Evolutionary conservation across 2,329 filamentous ascomycete genomes (phyloP), one percentile per base, ranked within the genome.

Genomic region (Colletotrichum sidae): DNA sequence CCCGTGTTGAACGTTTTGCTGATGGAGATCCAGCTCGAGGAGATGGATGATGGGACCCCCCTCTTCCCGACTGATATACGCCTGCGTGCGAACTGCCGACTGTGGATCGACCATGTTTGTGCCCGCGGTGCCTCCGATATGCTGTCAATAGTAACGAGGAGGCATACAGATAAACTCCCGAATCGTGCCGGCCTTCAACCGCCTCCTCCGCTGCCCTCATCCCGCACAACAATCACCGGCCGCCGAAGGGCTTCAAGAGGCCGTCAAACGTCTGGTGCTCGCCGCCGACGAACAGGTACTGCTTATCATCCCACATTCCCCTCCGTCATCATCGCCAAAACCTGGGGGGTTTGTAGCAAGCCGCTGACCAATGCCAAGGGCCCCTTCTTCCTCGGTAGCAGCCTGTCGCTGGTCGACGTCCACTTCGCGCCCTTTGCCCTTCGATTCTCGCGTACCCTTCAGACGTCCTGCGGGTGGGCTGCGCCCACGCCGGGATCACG

Each of bases 51-150:
- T 34, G 86, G 87, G 1, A 79, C 84, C 5, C 77, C 87, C 7
- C 79, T 96, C 8, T 81, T 94, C 35, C 92, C 92, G 1, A 79
- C 83, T 1, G 85, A 84, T 72, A 83, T 91, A 2, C 89, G 90
- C 71, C 77, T 88, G 12, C 88, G 89, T 69, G 93, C 94, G 2
- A 88, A 91, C 60, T 93, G 88, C 64, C 87, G 93, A 47, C 78
- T 96, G 9, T 97, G 93, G 93, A 85, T 88, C 34, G 91, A 95
- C 69, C 92, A 96, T 80, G 89, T 93, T 78, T 76, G 86, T 50
- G 15, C n/a, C 12, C 42, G 6, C 25, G 17, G 8, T 12, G 15
- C 12, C 39, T 34, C 51, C 53, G 34, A 8, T 45, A 53, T 8
- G 15, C 13, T 6, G 17, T 11, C 15, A 47, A 25, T 25, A 25